A percentile compares a stretch with the other conserved stretches of the same genome.
phyloP scores from a whole-genome alignment of 352 stramenopile species.

The Pythium periplocum region DNA sequence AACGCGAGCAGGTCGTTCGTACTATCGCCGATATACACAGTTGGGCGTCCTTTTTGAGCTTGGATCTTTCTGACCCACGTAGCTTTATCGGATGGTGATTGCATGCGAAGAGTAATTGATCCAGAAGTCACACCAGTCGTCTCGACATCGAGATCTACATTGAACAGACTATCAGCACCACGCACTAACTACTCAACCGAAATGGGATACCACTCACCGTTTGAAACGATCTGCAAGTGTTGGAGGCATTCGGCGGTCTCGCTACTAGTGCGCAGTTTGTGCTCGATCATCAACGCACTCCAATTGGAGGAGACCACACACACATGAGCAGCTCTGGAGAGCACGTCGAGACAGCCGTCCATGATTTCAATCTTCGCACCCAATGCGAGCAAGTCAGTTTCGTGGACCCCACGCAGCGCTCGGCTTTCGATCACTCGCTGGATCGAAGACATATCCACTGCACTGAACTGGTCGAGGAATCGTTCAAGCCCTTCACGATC shows the following conservation, averaged over 20 bases:
- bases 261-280: background rate
- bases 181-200: too few relatives aligned
- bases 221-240: conserved; percentile 31
- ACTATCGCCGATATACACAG: conserved; percentile 69
- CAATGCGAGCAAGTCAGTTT: conserved; percentile 6
- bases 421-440: conserved; percentile 29
- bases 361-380: conserved; percentile 21
- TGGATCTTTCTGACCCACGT: conserved; percentile 20
- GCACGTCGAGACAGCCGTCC: conserved; percentile 23
- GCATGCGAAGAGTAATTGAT: conserved; percentile 40
- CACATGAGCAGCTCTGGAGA: conserved; percentile 18
- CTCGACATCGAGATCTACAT: conserved; percentile 44
- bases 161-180: too few relatives aligned
- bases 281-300: conserved; percentile 40
- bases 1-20: conserved; percentile 60
- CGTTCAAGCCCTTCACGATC: conserved; percentile 23
- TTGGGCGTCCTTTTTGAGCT: background rate
- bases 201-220: conserved; percentile 25
- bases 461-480: conserved; percentile 42
- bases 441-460: conserved; percentile 41
- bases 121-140: conserved; percentile 37
- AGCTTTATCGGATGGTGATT: conserved; percentile 57
- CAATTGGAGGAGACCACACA: conserved; percentile 67
- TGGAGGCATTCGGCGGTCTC: background rate
- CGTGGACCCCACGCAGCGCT: conserved; percentile 30